Conservation (phyloP, 2,329 filamentous ascomycete genomes). For the Corinectria fuckeliana region DNA sequence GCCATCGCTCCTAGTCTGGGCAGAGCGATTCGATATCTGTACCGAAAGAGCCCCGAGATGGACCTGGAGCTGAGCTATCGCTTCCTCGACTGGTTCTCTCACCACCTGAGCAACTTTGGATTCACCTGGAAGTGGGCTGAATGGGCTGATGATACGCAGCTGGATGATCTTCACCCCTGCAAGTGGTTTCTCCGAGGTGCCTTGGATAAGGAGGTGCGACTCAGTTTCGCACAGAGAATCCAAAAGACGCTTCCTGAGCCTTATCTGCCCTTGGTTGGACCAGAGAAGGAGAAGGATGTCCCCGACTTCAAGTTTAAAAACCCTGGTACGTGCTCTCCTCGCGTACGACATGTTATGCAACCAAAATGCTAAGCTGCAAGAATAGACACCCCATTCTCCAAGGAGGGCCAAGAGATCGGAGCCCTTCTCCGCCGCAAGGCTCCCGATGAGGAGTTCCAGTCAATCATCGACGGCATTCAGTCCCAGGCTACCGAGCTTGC, state of each 20-base stretch:
- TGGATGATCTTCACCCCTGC: conserved; percentile 79
- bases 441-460: conserved; percentile 83
- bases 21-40: conserved; percentile 89
- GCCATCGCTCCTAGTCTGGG: conserved; percentile 96
- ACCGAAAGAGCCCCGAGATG: conserved; percentile 80
- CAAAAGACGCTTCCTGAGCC: conserved; percentile 88
- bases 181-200: conserved; percentile 93
- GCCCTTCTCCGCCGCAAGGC: conserved; percentile 83
- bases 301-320: conserved; percentile 91
- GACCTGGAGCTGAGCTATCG: conserved; percentile 87
- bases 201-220: conserved; percentile 93
- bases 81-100: conserved; percentile 97
- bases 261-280: conserved; percentile 81
- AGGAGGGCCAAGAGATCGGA: conserved; percentile 83
- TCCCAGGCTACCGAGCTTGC: conserved; percentile 74
- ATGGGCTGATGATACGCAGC: conserved; percentile 86
- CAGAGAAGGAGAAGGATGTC: conserved; percentile 93
- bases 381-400: conserved; percentile 79
- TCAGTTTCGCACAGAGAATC: conserved; percentile 96
- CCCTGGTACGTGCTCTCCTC: conserved; percentile 64
- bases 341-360: neutral
- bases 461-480: conserved; percentile 80
- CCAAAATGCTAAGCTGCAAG: neutral
- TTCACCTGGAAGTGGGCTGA: conserved; percentile 99
- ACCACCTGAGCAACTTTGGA: conserved; percentile 98